A percentile compares a stretch with the other conserved stretches of the same genome.
Evolutionary conservation across 2,329 filamentous ascomycete species (phyloP).

Genomic region (Talaromyces sp.): DNA sequence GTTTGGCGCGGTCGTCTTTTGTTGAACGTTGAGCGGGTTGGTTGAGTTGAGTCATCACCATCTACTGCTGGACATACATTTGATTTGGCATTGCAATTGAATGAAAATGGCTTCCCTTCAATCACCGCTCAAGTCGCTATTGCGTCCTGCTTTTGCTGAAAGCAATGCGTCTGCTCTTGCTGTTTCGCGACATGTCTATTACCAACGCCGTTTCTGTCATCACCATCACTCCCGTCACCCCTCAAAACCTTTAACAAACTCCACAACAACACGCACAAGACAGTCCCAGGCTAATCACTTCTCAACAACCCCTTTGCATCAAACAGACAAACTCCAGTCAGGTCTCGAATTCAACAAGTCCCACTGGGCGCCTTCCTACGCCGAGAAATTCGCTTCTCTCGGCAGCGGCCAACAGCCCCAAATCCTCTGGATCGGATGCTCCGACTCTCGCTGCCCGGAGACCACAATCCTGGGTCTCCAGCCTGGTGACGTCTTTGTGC

Average conservation of each 20-base stretch:
- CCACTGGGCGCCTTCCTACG: constrained; percentile 67
- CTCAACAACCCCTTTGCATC: not conserved
- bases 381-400: constrained; percentile 66
- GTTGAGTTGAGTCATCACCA: not conserved
- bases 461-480: constrained; percentile 74
- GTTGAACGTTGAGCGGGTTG: not conserved
- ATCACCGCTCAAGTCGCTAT: not conserved
- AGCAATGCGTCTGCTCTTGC: not conserved
- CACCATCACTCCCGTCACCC: not conserved
- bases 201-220: not conserved
- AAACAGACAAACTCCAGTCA: constrained; percentile 57
- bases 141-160: not conserved
- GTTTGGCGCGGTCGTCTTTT: not conserved
- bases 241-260: not conserved
- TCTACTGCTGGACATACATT: not conserved
- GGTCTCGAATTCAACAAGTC: constrained; percentile 63
- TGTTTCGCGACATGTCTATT: not conserved
- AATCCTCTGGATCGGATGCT: constrained; percentile 79
- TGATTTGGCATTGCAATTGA: not conserved
- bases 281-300: not conserved
- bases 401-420: constrained; percentile 62
- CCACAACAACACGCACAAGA: not conserved
- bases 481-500: constrained; percentile 81
- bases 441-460: constrained; percentile 80
- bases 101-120: not conserved